Evolutionary conservation across 2,329 filamentous ascomycete species (phyloP).

Genomic region (Fusarium sp.): DNA sequence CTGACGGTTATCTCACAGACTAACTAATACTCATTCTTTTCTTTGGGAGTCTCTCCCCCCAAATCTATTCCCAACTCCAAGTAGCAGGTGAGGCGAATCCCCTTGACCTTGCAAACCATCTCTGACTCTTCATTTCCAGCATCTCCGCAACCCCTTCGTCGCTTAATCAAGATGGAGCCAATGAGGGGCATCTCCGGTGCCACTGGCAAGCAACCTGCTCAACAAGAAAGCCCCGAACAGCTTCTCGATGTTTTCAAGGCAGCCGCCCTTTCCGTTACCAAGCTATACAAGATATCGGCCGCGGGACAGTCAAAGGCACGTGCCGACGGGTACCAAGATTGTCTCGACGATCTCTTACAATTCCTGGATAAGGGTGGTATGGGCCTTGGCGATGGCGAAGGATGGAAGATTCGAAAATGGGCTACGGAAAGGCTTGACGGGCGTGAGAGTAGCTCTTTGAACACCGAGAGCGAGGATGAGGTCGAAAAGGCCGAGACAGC

Average conservation of each 20-base stretch:
- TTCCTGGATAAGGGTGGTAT: slow-evolving; percentile 88
- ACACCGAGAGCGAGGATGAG: slow-evolving; percentile 78
- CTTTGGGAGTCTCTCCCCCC: not conserved
- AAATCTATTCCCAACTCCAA: not conserved
- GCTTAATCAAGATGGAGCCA: slow-evolving; percentile 47
- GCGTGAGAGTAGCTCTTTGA: slow-evolving; percentile 64
- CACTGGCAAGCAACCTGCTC: slow-evolving; percentile 49
- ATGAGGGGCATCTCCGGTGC: slow-evolving; percentile 50
- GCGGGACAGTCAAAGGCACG: slow-evolving; percentile 81
- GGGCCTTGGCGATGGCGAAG: slow-evolving; percentile 83
- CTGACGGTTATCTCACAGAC: slow-evolving; percentile 10
- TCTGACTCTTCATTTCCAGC: slow-evolving; percentile 28
- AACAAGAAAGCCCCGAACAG: slow-evolving; percentile 66
- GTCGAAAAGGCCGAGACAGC: slow-evolving; percentile 70
- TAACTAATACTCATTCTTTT: not conserved
- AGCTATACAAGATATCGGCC: slow-evolving; percentile 93
- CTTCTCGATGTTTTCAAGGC: slow-evolving; percentile 92
- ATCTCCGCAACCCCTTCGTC: slow-evolving; percentile 14
- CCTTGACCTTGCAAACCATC: slow-evolving; percentile 7
- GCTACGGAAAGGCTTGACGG: slow-evolving; percentile 78
- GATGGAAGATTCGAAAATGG: slow-evolving; percentile 71
- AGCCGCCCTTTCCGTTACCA: slow-evolving; percentile 93
- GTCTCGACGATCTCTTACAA: slow-evolving; percentile 86
- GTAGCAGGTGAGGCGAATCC: slow-evolving; percentile 29
- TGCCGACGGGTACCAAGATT: slow-evolving; percentile 90